Percentiles rank a stretch among this genome's conserved stretches.
Conservation (phyloP, 1,284 basidiomycete species). For the Rhodotorula sp. region DNA sequence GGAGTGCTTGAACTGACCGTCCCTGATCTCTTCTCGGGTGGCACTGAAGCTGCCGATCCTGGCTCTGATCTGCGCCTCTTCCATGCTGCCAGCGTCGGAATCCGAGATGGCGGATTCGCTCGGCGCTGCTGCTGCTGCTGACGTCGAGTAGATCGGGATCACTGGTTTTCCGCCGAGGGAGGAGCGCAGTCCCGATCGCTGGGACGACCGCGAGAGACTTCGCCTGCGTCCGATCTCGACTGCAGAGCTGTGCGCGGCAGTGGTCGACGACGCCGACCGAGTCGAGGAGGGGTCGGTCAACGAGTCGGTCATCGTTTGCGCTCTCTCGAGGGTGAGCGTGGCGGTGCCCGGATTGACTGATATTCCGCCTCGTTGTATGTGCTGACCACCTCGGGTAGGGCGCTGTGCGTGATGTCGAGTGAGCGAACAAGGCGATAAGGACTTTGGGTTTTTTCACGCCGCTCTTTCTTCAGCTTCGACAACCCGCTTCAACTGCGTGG, state of each 20-base stretch:
- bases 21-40: slow-evolving; percentile 37
- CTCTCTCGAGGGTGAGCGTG: too few relatives aligned
- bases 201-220: neutral
- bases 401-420: neutral
- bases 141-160: slow-evolving; percentile 5
- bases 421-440: neutral
- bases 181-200: slow-evolving; percentile 17
- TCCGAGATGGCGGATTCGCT: slow-evolving; percentile 7
- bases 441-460: neutral
- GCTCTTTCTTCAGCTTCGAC: neutral
- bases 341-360: too few relatives aligned
- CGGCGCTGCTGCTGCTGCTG: neutral
- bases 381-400: neutral
- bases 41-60: slow-evolving; percentile 35
- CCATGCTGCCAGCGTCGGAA: slow-evolving; percentile 18
- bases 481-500: too few relatives aligned
- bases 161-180: slow-evolving; percentile 33
- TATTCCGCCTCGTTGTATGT: too few relatives aligned
- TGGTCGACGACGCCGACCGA: neutral
- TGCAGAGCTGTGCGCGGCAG: neutral
- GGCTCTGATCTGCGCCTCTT: neutral
- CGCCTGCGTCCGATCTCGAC: slow-evolving; percentile 10
- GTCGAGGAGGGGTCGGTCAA: neutral
- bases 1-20: slow-evolving; percentile 22
- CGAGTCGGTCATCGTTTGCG: neutral